A percentile compares a stretch with the other conserved stretches of the same genome.
Conservation (phyloP, 140 eudicot genomes). For the Erigeron philadelphicus region DNA sequence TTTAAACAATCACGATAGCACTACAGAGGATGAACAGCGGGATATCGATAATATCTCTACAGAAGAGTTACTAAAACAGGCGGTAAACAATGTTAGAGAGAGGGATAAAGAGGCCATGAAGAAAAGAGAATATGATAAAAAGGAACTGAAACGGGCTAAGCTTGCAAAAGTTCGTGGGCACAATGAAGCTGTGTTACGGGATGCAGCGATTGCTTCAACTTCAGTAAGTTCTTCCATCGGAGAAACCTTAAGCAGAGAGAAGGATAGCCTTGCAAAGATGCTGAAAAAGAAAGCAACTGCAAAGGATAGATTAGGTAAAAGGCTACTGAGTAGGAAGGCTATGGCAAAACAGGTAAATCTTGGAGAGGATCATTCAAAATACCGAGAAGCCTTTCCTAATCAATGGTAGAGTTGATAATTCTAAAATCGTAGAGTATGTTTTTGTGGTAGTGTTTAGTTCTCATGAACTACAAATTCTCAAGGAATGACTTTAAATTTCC, state of each 20-base stretch:
- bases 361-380: slow-evolving; percentile 57
- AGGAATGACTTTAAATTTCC: background rate
- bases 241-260: slow-evolving; percentile 38
- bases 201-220: slow-evolving; percentile 85
- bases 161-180: slow-evolving; percentile 76
- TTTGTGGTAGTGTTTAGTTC: background rate
- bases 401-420: slow-evolving; percentile 56
- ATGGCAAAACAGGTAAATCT: slow-evolving; percentile 45
- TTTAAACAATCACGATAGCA: slow-evolving; percentile 1
- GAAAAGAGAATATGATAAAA: slow-evolving; percentile 50
- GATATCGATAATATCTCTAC: slow-evolving; percentile 28
- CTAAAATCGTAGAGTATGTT: background rate
- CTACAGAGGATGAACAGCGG: slow-evolving; percentile 29
- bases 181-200: slow-evolving; percentile 64
- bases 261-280: slow-evolving; percentile 73
- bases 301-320: slow-evolving; percentile 60
- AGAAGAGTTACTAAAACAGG: slow-evolving; percentile 57
- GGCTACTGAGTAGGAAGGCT: slow-evolving; percentile 58
- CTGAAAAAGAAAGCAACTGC: slow-evolving; percentile 73
- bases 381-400: slow-evolving; percentile 89
- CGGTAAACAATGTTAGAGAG: slow-evolving; percentile 71
- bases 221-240: slow-evolving; percentile 56
- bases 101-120: slow-evolving; percentile 53
- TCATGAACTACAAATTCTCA: background rate
- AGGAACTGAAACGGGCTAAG: slow-evolving; percentile 65